Conservation (phyloP, 2,329 filamentous ascomycete species). For the Colletotrichum zoysiae region DNA sequence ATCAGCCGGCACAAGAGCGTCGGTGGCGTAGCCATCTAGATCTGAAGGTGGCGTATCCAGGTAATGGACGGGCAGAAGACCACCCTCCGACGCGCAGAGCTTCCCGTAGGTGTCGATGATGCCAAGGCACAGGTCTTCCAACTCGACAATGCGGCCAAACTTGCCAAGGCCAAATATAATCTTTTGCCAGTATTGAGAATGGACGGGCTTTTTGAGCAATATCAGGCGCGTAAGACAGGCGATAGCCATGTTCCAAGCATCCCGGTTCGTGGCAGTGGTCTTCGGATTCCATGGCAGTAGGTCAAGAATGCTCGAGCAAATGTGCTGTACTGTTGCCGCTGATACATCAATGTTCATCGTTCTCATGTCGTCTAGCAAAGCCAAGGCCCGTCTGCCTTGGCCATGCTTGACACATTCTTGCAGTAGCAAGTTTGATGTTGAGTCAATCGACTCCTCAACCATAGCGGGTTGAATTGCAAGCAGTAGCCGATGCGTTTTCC, state of each 20-base stretch:
- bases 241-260: slow-evolving; percentile 25
- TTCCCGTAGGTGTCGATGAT: slow-evolving; percentile 55
- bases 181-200: slow-evolving; percentile 56
- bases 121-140: slow-evolving; percentile 59
- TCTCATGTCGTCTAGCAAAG: slow-evolving; percentile 55
- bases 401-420: slow-evolving; percentile 47
- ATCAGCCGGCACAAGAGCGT: slow-evolving; percentile 52
- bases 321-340: slow-evolving; percentile 26
- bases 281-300: slow-evolving; percentile 22
- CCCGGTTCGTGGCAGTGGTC: background rate
- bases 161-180: slow-evolving; percentile 60
- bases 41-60: slow-evolving; percentile 54
- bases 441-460: slow-evolving; percentile 47
- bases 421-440: slow-evolving; percentile 52
- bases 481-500: slow-evolving; percentile 58
- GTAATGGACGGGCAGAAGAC: slow-evolving; percentile 58
- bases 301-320: slow-evolving; percentile 31
- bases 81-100: slow-evolving; percentile 45
- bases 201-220: slow-evolving; percentile 45
- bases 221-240: slow-evolving; percentile 27
- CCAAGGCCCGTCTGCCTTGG: slow-evolving; percentile 47
- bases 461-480: slow-evolving; percentile 56
- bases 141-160: slow-evolving; percentile 57
- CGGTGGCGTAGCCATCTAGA: background rate
- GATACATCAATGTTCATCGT: slow-evolving; percentile 49